phyloP scores from a whole-genome alignment of 257 asterid genomes.

The Forsythia viridissima region DNA sequence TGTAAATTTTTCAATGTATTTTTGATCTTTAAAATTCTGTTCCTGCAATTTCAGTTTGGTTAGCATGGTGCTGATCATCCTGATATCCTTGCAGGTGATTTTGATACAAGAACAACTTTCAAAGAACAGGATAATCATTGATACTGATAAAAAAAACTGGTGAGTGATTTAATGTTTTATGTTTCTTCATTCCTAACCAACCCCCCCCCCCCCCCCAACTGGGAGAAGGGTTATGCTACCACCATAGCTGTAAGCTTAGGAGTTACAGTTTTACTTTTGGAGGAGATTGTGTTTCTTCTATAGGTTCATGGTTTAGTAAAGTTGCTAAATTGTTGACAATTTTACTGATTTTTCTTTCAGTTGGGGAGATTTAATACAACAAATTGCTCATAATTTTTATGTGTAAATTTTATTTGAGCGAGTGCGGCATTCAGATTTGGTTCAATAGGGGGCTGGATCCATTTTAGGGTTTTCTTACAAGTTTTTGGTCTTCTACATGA shows the following conservation, averaged over 20 bases:
- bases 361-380: background rate
- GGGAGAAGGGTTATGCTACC: background rate
- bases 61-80: constrained; percentile 22
- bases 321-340: background rate
- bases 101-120: constrained; percentile 98
- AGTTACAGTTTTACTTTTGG: background rate
- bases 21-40: background rate
- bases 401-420: background rate
- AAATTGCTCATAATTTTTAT: background rate
- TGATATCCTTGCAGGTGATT: constrained; percentile 61
- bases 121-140: constrained; percentile 91
- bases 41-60: constrained; percentile 1
- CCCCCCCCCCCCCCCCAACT: background rate
- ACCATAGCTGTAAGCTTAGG: constrained; percentile 11
- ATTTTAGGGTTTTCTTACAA: background rate
- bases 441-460: background rate
- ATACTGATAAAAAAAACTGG: constrained; percentile 87
- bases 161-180: constrained; percentile 33
- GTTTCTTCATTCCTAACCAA: constrained; percentile 1
- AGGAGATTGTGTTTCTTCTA: background rate
- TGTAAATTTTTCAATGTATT: background rate
- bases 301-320: background rate
- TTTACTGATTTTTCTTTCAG: background rate
- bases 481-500: background rate
- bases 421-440: background rate